phyloP scores from a whole-genome alignment of 176 grass and related monocot genomes.

The Zoysia pacifica region DNA sequence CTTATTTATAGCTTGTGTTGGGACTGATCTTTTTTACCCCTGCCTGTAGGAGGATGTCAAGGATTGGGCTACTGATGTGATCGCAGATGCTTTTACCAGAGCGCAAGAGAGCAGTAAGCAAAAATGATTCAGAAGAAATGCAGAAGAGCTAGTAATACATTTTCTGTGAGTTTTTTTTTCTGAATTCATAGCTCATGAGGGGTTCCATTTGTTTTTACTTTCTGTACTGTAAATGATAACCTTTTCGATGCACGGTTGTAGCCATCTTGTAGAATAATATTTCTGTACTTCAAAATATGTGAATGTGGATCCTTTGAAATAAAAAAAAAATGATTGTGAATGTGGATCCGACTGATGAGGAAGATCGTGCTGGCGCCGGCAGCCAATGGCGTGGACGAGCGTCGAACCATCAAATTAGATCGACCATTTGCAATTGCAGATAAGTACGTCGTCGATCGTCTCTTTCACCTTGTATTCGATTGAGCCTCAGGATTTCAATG shows the following conservation, averaged over 20 bases:
- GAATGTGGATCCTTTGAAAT: not conserved
- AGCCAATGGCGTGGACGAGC: no score
- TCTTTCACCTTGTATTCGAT: no score
- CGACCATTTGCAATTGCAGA: no score
- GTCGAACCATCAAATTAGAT: no score
- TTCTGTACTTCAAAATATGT: not conserved
- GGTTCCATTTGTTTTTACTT: not conserved
- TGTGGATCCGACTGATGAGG: no score
- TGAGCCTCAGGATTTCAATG: no score
- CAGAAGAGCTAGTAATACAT: not conserved
- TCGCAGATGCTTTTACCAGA: slow-evolving; percentile 72
- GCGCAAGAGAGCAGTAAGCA: slow-evolving; percentile 75
- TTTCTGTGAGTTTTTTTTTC: not conserved
- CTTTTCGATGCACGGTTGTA: not conserved
- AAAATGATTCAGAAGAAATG: slow-evolving; percentile 46
- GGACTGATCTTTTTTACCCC: not conserved
- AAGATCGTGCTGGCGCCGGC: no score
- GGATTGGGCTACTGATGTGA: slow-evolving; percentile 78
- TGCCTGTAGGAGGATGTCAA: slow-evolving; percentile 73
- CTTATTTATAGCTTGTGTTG: not conserved
- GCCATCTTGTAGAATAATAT: slow-evolving; percentile 12
- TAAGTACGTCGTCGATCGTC: no score
- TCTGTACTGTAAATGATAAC: slow-evolving; percentile 12
- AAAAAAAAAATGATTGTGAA: no score
- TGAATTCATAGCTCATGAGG: not conserved